Evolutionary conservation across 208 protist genomes (phyloP), one percentile per base, ranked within the genome.

Genomic region (Trypanosoma cruzi): DNA sequence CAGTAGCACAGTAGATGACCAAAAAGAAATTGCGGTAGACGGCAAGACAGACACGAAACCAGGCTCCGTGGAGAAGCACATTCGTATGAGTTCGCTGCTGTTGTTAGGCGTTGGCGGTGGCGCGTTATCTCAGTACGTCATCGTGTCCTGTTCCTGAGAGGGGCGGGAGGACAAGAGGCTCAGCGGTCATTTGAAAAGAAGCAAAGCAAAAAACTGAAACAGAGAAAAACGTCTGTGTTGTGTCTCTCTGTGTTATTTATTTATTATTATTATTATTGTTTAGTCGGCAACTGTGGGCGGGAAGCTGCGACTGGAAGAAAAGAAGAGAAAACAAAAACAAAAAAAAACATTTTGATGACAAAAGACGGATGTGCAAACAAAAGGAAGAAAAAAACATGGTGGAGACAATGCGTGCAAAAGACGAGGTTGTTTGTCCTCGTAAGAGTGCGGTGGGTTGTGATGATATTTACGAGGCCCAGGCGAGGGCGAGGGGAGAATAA

Each of bases 51-150:
- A 52, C 8, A 52, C 4, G 24, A 52, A 2, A 18, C 24, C 34
- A 26, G 5, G 13, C 1, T 34, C 18, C 20, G n/a, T 0, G 55
- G 20, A 32, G 52, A 16, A 44, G 22, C 24, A 20, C 18, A 40
- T 34, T 60, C 55, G 55, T 14, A 24, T 44, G 8, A 24, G 29
- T 26, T 22, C 13, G 6, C 16, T 60, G 18, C 31, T 60, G 55
- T 34, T 60, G n/a, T 14, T 60, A 22, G n/a, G 55, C 8, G 31
- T 60, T 60, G 24, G 55, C 20, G 55, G 55, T 36, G 55, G 24
- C 42, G 24, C 13, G 31, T 18, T 60, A 8, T 24, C 55, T 10
- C 55, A 60, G 31, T 60, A 60, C 31, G 55, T 60, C 31, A 6
- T 60, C 1, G 7, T 60, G 29, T 4, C 11, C 0, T 60, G 55